Conservation (phyloP, 257 asterid genomes). For the Solanum bulbocastanum region DNA sequence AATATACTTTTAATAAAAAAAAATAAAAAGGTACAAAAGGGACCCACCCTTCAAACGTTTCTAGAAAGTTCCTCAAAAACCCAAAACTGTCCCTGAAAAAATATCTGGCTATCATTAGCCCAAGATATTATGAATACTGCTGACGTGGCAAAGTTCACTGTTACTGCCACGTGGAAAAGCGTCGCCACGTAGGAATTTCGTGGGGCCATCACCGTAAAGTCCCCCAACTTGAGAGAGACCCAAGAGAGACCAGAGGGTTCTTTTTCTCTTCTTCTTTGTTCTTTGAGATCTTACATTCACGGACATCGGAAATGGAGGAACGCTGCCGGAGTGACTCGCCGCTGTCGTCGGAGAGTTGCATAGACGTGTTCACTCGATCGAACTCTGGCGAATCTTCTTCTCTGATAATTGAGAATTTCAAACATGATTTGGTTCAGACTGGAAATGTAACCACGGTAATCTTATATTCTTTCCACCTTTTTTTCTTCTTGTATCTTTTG, state of each 20-base stretch:
- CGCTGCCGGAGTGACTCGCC: not conserved
- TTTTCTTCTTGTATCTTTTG: too few species aligned
- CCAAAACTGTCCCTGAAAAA: conserved; percentile 3
- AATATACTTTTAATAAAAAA: not conserved
- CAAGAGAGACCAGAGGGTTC: not conserved
- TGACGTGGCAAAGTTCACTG: conserved; percentile 28
- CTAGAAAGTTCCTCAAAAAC: not conserved
- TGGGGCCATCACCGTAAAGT: not conserved
- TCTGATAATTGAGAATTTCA: conserved; percentile 26
- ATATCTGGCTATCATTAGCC: conserved; percentile 36
- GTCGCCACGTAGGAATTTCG: conserved; percentile 36
- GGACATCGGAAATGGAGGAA: conserved; percentile 14
- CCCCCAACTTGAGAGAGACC: not conserved
- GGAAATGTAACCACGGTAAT: conserved; percentile 15
- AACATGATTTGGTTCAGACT: conserved; percentile 4
- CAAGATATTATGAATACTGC: conserved; percentile 23
- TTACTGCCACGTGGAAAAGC: conserved; percentile 58
- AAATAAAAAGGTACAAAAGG: not conserved
- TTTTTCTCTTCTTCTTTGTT: not conserved
- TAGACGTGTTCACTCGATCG: not conserved
- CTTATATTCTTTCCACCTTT: not conserved
- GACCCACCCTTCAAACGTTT: not conserved
- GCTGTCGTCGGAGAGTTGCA: not conserved
- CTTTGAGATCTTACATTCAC: conserved; percentile 9
- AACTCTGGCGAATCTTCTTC: conserved; percentile 33